Conservation (phyloP, 495 filamentous ascomycete genomes). For the Penicillium waksmanii region DNA sequence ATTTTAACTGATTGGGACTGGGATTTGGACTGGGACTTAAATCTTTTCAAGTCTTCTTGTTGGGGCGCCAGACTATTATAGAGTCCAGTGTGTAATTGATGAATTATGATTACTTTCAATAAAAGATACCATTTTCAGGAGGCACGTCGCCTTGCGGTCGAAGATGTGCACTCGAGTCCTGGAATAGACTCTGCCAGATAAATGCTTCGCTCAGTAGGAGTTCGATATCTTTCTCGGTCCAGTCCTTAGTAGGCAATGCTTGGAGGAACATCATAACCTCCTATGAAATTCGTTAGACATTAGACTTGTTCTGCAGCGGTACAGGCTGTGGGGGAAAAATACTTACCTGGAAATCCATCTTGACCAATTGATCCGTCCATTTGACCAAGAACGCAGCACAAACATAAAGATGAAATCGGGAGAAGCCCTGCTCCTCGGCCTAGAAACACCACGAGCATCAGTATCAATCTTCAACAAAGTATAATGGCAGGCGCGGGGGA, state of each 20-base stretch:
- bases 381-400: constrained; percentile 99
- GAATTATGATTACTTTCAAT: constrained; percentile 47
- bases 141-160: constrained; percentile 51
- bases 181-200: constrained; percentile 93
- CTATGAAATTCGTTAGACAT: constrained; percentile 42
- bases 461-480: not conserved
- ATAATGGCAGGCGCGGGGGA: not conserved
- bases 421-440: constrained; percentile 98
- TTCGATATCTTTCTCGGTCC: constrained; percentile 98
- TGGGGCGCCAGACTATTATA: constrained; percentile 13
- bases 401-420: constrained; percentile 96
- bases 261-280: constrained; percentile 99
- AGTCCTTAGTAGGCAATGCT: constrained; percentile 87
- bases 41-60: constrained; percentile 9
- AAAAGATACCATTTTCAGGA: constrained; percentile 45
- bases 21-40: too few species aligned
- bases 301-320: not conserved
- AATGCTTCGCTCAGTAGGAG: constrained; percentile 92
- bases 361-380: constrained; percentile 91
- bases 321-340: too few species aligned
- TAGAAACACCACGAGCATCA: constrained; percentile 40
- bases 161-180: constrained; percentile 84
- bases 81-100: constrained; percentile 27
- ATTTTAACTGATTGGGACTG: constrained; percentile 69
- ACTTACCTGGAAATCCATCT: constrained; percentile 87